A percentile compares a stretch with the other conserved stretches of the same genome.
phyloP scores from a whole-genome alignment of 2,329 filamentous ascomycete genomes.

The Pseudogymnoascus sp. region DNA sequence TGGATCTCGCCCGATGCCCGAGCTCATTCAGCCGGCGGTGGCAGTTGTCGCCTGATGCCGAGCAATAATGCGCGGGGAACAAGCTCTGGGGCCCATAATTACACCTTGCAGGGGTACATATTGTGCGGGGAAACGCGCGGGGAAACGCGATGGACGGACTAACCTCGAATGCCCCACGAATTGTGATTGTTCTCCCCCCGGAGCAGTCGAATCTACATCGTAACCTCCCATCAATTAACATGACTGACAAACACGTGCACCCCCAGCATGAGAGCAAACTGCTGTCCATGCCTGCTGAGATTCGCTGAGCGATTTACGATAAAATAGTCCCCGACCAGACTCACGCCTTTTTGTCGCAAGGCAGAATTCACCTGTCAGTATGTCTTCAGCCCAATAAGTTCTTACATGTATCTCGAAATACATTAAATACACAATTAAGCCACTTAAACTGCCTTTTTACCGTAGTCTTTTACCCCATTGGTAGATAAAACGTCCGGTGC shows the following conservation, averaged over 20 bases:
- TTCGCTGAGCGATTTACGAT: not conserved
- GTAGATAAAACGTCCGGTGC: not conserved
- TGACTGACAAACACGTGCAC: not conserved
- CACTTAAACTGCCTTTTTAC: not conserved
- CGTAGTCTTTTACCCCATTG: not conserved
- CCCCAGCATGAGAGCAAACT: not conserved
- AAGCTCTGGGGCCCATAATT: not conserved
- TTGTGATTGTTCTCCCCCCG: not conserved
- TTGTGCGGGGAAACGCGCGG: not conserved
- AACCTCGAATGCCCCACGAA: not conserved
- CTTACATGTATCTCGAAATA: not conserved
- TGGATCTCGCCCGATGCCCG: not conserved
- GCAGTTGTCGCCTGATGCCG: not conserved
- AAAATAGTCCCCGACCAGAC: not conserved
- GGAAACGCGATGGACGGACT: not conserved
- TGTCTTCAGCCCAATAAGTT: not conserved
- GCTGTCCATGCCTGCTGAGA: not conserved
- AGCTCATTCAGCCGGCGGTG: conserved; percentile 2
- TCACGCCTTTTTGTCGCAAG: not conserved
- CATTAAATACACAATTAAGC: not conserved
- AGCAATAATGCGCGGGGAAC: not conserved
- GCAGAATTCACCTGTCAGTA: not conserved
- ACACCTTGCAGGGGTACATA: not conserved
- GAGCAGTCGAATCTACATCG: not conserved
- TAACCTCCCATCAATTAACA: not conserved